These are phyloP conservation scores for Candida pini DNA, from an alignment of 805 yeast species.

Conservation along the genomic window DNA sequence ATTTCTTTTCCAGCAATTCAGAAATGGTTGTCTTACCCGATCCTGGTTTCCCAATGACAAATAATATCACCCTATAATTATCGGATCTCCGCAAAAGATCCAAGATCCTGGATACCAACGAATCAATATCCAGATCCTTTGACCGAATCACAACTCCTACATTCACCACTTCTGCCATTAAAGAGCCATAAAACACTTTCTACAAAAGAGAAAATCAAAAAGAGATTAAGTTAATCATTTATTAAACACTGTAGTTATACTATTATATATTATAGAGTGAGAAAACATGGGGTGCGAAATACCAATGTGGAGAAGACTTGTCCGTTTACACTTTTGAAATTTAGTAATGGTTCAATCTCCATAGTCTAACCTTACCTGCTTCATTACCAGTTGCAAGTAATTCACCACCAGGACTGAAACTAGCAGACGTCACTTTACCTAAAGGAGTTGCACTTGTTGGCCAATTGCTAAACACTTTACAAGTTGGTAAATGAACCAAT, in stretches of 20 bases:
- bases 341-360: constrained; percentile 80
- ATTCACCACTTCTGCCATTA: too few species aligned
- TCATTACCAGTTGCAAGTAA: constrained; percentile 88
- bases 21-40: constrained; percentile 78
- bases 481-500: constrained; percentile 81
- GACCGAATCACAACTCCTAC: too few species aligned
- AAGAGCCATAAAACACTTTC: too few species aligned
- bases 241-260: too few species aligned
- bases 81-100: constrained; percentile 2
- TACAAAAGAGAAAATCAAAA: too few species aligned
- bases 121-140: too few species aligned
- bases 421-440: constrained; percentile 82
- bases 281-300: too few species aligned
- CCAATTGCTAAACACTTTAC: constrained; percentile 89
- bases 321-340: background rate
- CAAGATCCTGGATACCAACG: constrained; percentile 1
- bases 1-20: constrained; percentile 32
- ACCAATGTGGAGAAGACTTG: constrained; percentile 9
- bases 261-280: too few species aligned
- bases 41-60: constrained; percentile 77
- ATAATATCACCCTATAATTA: constrained; percentile 45
- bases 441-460: constrained; percentile 96
- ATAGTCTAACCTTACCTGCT: constrained; percentile 82
- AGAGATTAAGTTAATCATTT: too few species aligned
- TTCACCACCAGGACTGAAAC: constrained; percentile 76